Percentiles rank a stretch among this genome's conserved stretches.
Conservation (phyloP, 768 basidiomycete species). For the Coprinopsis strossmayeri region DNA sequence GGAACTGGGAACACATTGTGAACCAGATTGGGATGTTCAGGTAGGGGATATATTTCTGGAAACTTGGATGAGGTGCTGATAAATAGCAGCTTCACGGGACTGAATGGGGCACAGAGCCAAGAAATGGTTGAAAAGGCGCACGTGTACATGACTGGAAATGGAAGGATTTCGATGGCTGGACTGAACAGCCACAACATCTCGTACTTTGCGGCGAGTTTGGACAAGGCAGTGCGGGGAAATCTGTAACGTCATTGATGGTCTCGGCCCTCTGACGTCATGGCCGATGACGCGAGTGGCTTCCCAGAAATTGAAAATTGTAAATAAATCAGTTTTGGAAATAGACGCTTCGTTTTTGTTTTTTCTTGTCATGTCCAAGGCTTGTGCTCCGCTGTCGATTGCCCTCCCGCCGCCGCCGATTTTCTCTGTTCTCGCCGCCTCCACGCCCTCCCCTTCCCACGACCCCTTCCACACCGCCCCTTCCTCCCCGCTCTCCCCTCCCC, state of each 20-base stretch:
- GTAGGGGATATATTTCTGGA: slow-evolving; percentile 33
- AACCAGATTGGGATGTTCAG: slow-evolving; percentile 99
- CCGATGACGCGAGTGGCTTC: slow-evolving; percentile 9
- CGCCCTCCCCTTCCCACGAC: slow-evolving; percentile 26
- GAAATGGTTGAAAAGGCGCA: slow-evolving; percentile 67
- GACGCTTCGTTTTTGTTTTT: neutral
- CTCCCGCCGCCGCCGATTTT: slow-evolving; percentile 26
- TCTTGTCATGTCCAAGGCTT: slow-evolving; percentile 2
- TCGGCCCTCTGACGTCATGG: slow-evolving; percentile 39
- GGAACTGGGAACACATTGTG: slow-evolving; percentile 93
- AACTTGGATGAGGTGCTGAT: slow-evolving; percentile 2
- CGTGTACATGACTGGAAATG: slow-evolving; percentile 81
- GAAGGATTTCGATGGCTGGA: slow-evolving; percentile 93
- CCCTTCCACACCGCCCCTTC: slow-evolving; percentile 43
- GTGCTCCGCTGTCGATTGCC: slow-evolving; percentile 24
- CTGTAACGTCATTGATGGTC: slow-evolving; percentile 23
- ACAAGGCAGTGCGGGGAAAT: slow-evolving; percentile 48
- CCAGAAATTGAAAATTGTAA: too few species aligned
- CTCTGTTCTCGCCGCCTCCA: slow-evolving; percentile 27
- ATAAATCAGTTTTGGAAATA: neutral
- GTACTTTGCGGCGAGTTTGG: slow-evolving; percentile 67
- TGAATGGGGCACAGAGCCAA: slow-evolving; percentile 60
- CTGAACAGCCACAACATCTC: slow-evolving; percentile 74
- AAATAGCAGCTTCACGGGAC: slow-evolving; percentile 69
- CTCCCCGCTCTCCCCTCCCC: slow-evolving; percentile 20